These are phyloP conservation scores for Leccinum fallax DNA, from an alignment of 1,284 basidiomycete species.

Conservation along the genomic window DNA sequence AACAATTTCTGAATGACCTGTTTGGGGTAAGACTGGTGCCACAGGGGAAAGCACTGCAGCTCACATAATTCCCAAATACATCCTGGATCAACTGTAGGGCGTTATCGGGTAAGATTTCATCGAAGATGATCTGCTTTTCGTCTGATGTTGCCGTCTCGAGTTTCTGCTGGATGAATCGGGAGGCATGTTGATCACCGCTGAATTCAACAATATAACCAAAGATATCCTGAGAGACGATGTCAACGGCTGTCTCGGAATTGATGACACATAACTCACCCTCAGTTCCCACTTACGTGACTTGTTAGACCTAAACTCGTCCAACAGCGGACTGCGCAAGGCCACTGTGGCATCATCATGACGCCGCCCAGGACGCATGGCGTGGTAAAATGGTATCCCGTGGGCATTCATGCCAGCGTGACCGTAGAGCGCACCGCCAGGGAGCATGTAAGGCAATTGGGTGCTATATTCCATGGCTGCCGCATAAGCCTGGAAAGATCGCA, in stretches of 20 bases:
- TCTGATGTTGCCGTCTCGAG: slow-evolving; percentile 76
- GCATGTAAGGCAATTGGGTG: slow-evolving; percentile 49
- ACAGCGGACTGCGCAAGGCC: slow-evolving; percentile 62
- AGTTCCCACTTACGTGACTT: slow-evolving; percentile 83
- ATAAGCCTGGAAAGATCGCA: slow-evolving; percentile 46
- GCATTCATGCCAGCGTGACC: slow-evolving; percentile 34
- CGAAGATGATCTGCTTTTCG: slow-evolving; percentile 83
- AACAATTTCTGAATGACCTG: slow-evolving; percentile 95
- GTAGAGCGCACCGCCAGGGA: slow-evolving; percentile 48
- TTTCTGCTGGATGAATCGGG: slow-evolving; percentile 88
- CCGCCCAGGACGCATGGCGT: slow-evolving; percentile 43
- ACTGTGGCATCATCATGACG: slow-evolving; percentile 42
- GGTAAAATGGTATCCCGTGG: slow-evolving; percentile 42
- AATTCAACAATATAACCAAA: slow-evolving; percentile 90
- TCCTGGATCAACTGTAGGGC: slow-evolving; percentile 86
- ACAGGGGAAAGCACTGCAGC: slow-evolving; percentile 25
- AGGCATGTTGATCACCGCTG: slow-evolving; percentile 92
- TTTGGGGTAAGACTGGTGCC: slow-evolving; percentile 13
- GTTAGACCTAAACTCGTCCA: slow-evolving; percentile 87
- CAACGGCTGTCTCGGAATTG: slow-evolving; percentile 2
- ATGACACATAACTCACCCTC: slow-evolving; percentile 48
- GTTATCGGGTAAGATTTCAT: slow-evolving; percentile 84
- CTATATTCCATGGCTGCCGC: slow-evolving; percentile 48
- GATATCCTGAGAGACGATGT: slow-evolving; percentile 64
- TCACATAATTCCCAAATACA: slow-evolving; percentile 96